A percentile compares a stretch with the other conserved stretches of the same genome.
Conservation (phyloP, 164 flowering plant genomes). For the Magnolia sinica region DNA sequence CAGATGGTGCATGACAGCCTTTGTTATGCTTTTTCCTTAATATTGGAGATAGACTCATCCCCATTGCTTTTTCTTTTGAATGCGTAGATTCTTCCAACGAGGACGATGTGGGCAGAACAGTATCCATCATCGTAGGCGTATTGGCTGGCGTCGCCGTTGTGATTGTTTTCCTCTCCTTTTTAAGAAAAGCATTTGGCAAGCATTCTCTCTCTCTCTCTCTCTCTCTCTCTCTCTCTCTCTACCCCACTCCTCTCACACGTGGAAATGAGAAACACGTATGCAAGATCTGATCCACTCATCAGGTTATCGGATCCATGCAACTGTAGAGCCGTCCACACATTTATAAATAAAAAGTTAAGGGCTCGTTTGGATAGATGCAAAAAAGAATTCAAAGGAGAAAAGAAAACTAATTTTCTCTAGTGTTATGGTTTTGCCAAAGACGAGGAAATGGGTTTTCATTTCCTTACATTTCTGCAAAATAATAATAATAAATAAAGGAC, state of each 20-base stretch:
- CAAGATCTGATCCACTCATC: neutral
- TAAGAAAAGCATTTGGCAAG: slow-evolving; percentile 45
- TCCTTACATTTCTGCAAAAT: too few species aligned
- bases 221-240: neutral
- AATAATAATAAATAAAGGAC: too few species aligned
- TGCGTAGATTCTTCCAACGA: slow-evolving; percentile 48
- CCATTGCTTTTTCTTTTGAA: slow-evolving; percentile 9
- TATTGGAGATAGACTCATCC: neutral
- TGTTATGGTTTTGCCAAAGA: too few species aligned
- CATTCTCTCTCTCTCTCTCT: neutral
- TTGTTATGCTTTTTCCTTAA: neutral
- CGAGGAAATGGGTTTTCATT: too few species aligned
- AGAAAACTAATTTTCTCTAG: too few species aligned
- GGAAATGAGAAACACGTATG: neutral
- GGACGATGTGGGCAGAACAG: slow-evolving; percentile 71
- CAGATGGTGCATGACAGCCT: too few species aligned
- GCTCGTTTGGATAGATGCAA: neutral
- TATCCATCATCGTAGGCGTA: slow-evolving; percentile 77
- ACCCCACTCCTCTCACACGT: neutral
- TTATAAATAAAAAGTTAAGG: too few species aligned
- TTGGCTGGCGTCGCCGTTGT: slow-evolving; percentile 66
- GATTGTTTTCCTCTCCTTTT: slow-evolving; percentile 71
- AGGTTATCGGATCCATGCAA: neutral
- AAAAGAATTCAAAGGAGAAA: too few species aligned
- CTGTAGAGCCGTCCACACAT: neutral